Evolutionary conservation across 495 filamentous ascomycete genomes (phyloP).

Genomic region (Apodospora peruviana): DNA sequence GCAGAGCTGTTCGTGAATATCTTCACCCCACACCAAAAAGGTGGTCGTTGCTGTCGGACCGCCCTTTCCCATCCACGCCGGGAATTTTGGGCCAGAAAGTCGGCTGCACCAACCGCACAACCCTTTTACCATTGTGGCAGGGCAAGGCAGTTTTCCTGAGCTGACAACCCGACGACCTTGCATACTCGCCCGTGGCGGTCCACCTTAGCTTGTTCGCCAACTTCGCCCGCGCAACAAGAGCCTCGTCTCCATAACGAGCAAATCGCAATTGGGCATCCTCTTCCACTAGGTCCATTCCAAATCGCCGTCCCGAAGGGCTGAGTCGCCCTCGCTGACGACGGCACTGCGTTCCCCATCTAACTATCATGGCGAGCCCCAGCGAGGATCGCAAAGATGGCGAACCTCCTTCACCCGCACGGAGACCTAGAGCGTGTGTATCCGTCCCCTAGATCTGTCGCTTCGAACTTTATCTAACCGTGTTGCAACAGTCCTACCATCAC

Average conservation of each 20-base stretch:
- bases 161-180: background rate
- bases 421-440: conserved; percentile 24
- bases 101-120: no score
- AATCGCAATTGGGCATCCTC: conserved; percentile 4
- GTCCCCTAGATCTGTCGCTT: background rate
- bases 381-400: conserved; percentile 13
- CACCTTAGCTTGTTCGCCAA: background rate
- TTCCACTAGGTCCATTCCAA: background rate
- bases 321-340: conserved; percentile 14
- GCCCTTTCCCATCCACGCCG: no score
- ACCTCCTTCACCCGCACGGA: conserved; percentile 12
- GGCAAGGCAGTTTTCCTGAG: conserved; percentile 2
- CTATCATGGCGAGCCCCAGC: conserved; percentile 19
- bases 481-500: conserved; percentile 59
- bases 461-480: conserved; percentile 1
- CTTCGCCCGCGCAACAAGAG: background rate
- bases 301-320: conserved; percentile 12
- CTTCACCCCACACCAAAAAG: no score
- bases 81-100: no score
- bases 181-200: background rate
- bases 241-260: background rate
- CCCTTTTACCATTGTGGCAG: conserved; percentile 1
- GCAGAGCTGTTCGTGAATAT: background rate
- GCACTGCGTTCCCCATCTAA: conserved; percentile 11
- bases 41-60: no score